phyloP scores from a whole-genome alignment of 179 eudicot species.

The Patellifolia procumbens region DNA sequence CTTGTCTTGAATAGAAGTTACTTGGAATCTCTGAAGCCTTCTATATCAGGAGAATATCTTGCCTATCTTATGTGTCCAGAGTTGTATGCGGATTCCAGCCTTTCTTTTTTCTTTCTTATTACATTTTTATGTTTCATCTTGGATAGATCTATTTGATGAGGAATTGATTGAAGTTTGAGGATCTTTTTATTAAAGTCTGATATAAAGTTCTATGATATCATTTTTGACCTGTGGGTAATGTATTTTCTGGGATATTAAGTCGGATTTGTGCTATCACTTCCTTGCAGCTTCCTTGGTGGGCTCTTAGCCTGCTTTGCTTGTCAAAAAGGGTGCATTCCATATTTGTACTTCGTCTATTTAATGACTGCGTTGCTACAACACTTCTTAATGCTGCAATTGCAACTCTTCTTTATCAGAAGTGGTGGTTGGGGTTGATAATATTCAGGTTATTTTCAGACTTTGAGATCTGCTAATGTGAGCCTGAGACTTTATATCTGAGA shows the following conservation, averaged over 20 bases:
- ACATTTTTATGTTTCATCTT: not conserved
- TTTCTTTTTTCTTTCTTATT: not conserved
- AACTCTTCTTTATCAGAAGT: slow-evolving; percentile 64
- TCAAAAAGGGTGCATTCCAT: slow-evolving; percentile 95
- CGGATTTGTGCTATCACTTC: slow-evolving; percentile 2
- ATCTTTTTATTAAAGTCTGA: not conserved
- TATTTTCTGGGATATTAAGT: not conserved
- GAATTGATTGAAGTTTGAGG: not conserved
- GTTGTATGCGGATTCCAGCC: not conserved
- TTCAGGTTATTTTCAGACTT: slow-evolving; percentile 60
- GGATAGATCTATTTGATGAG: not conserved
- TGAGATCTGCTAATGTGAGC: not conserved
- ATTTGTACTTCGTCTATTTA: slow-evolving; percentile 89
- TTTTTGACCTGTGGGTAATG: not conserved
- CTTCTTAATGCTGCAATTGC: slow-evolving; percentile 80
- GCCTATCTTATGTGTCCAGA: not conserved
- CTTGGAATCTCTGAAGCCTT: not conserved
- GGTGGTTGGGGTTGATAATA: slow-evolving; percentile 78
- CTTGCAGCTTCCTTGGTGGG: slow-evolving; percentile 98
- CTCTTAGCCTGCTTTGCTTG: slow-evolving; percentile 77
- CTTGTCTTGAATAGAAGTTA: not conserved
- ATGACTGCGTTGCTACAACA: slow-evolving; percentile 90
- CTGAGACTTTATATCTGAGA: not conserved
- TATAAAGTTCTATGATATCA: not conserved
- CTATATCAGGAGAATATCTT: not conserved